Conservation (phyloP, 75 land plant species). For the Picea sitchensis region DNA sequence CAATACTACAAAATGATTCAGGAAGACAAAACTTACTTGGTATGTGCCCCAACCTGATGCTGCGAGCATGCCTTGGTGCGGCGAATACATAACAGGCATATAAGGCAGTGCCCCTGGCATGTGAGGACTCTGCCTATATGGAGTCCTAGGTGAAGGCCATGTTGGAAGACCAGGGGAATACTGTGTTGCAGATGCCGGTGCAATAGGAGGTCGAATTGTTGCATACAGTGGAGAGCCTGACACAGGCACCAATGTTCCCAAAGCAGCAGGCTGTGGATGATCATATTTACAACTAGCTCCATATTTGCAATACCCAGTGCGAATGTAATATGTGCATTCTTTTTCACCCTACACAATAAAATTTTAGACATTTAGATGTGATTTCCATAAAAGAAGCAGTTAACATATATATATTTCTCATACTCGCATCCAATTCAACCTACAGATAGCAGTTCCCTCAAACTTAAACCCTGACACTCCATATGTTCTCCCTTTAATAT, state of each 20-base stretch:
- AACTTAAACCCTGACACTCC: too few relatives aligned
- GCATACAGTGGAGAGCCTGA: constrained; percentile 34
- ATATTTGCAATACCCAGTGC: constrained; percentile 79
- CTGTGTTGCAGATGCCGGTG: constrained; percentile 27
- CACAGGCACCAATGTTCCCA: constrained; percentile 38
- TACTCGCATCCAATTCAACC: neutral
- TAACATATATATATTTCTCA: neutral
- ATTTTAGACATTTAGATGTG: neutral
- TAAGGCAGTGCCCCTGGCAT: constrained; percentile 36
- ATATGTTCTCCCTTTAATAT: too few relatives aligned
- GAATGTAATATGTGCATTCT: constrained; percentile 83
- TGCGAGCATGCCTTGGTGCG: constrained; percentile 31
- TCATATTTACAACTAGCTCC: constrained; percentile 84
- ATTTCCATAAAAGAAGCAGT: neutral
- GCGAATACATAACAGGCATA: constrained; percentile 41
- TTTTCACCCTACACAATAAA: constrained; percentile 61
- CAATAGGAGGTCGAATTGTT: constrained; percentile 30
- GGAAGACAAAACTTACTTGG: constrained; percentile 28
- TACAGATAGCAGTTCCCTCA: neutral
- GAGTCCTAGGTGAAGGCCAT: constrained; percentile 44
- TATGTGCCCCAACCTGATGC: constrained; percentile 53
- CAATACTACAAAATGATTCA: neutral
- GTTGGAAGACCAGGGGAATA: constrained; percentile 39
- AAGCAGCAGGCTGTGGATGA: constrained; percentile 72
- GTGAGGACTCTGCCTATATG: constrained; percentile 38